Conservation (phyloP, 2,329 filamentous ascomycete genomes). For the Pseudogymnoascus sp. region DNA sequence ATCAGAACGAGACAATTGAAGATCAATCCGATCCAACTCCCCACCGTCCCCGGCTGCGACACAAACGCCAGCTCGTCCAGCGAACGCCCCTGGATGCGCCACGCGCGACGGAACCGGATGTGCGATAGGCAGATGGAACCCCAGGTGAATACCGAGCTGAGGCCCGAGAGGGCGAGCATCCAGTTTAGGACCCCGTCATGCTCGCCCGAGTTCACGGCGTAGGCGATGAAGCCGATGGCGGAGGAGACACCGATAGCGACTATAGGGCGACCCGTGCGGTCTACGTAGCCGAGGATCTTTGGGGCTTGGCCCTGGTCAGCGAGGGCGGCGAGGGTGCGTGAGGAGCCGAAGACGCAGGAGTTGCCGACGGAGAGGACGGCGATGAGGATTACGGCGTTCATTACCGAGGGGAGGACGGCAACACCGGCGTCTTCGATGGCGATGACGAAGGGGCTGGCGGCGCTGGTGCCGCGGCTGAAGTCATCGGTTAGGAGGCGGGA, state of each 20-base stretch:
- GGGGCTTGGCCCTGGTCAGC: conserved; percentile 84
- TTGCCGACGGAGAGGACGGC: conserved; percentile 60
- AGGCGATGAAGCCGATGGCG: conserved; percentile 63
- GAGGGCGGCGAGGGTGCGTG: conserved; percentile 78
- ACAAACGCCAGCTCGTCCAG: conserved; percentile 72
- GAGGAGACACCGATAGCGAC: conserved; percentile 63
- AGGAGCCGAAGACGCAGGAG: conserved; percentile 84
- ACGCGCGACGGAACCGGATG: conserved; percentile 83
- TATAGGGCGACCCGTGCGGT: conserved; percentile 71
- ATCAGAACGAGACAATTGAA: conserved; percentile 70
- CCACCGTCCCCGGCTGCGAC: conserved; percentile 68
- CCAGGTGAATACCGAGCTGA: conserved; percentile 73
- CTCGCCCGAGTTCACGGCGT: conserved; percentile 57
- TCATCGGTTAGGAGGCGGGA: conserved; percentile 44
- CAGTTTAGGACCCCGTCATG: conserved; percentile 63
- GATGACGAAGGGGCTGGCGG: conserved; percentile 86
- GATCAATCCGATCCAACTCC: conserved; percentile 70
- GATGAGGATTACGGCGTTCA: conserved; percentile 75
- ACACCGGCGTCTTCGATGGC: conserved; percentile 82
- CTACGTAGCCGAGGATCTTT: conserved; percentile 68
- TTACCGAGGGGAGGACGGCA: conserved; percentile 69
- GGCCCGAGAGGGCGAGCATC: conserved; percentile 67
- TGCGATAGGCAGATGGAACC: conserved; percentile 80
- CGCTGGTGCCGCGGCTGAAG: conserved; percentile 34
- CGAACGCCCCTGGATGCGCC: conserved; percentile 59